Conservation (phyloP, 2,329 filamentous ascomycete species). For the Cercospora citrullina region DNA sequence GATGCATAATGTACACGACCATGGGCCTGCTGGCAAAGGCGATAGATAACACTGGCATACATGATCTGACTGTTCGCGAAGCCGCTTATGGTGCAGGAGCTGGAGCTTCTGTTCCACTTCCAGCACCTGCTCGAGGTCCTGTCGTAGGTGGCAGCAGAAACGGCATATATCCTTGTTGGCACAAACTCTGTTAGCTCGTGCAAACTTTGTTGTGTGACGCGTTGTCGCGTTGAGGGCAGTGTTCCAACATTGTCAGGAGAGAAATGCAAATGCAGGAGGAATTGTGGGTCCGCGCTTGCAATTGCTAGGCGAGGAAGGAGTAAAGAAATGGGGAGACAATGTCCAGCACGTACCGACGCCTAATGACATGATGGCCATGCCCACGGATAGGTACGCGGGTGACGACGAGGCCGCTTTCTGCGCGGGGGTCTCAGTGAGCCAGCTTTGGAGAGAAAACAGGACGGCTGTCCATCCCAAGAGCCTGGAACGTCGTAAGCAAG, state of each 20-base stretch:
- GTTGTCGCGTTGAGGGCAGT: not conserved
- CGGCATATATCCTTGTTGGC: slow-evolving; percentile 51
- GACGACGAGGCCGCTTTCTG: slow-evolving; percentile 64
- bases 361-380: slow-evolving; percentile 65
- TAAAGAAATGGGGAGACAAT: not conserved
- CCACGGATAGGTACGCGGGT: slow-evolving; percentile 71
- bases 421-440: slow-evolving; percentile 73
- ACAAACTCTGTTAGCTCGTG: slow-evolving; percentile 47
- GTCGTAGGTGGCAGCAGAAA: slow-evolving; percentile 62
- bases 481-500: slow-evolving; percentile 40
- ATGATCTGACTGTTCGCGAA: not conserved
- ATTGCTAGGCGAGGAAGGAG: not conserved
- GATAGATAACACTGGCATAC: not conserved
- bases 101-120: slow-evolving; percentile 17
- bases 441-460: slow-evolving; percentile 72
- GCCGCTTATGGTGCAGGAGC: slow-evolving; percentile 8
- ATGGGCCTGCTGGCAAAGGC: not conserved
- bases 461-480: slow-evolving; percentile 71
- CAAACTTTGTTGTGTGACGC: not conserved
- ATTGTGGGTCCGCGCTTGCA: not conserved
- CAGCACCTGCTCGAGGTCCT: slow-evolving; percentile 17
- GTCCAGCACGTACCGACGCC: slow-evolving; percentile 43
- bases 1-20: not conserved
- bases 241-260: not conserved
- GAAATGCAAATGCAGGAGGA: not conserved